Base-by-base conservation (phyloP, 2,329 filamentous ascomycete species). In the Claviceps arundinis region DNA sequence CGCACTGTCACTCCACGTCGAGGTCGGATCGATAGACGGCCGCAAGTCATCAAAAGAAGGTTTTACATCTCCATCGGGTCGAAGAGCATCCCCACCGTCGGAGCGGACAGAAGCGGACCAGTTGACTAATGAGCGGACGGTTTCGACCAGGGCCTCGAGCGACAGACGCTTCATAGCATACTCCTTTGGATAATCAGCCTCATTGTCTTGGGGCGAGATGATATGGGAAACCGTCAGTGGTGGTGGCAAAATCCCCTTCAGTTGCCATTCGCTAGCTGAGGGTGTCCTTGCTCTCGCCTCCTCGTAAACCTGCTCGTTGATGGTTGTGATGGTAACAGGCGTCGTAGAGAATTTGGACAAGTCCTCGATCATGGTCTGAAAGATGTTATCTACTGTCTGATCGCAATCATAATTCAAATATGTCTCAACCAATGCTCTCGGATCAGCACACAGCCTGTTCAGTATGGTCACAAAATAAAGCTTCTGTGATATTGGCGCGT, bases 391-490 rank as follows among this genome's bases (percentile, higher is more conserved):
- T 54, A 97, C 80, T 42, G 89, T 89, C 55, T 91, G 80, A 62
- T 97, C 94, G 69, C 93, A 98, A 65, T 98, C 93, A 64, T 98
- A 98, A 68, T 98, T 98, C 56, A 98, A 78, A 67, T 98, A 98
- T 14, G 90, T 85, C 68, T 98, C 93, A 16, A 98, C 93, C 48
- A 98, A 68, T 0, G 89, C 90, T 58, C 88, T 80, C 1, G 91
- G 88, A 64, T 98, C 93, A 16, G 81, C 82, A 54, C 86, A 90
- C 47, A 98, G 75, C 54, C 91, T 79, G 60, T 88, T 86, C 50
- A 98, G 76, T 26, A 98, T 81, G 55, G 82, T 83, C 66, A 98
- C 80, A 58, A 97, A 93, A 63, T 91, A 89, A 51, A 93, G 80
- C 68, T 97, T 98, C 64, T 98, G 93, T 55, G 89, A 89, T 9